Conservation (phyloP, 2,329 filamentous ascomycete genomes). For the Aspergillus proliferans region DNA sequence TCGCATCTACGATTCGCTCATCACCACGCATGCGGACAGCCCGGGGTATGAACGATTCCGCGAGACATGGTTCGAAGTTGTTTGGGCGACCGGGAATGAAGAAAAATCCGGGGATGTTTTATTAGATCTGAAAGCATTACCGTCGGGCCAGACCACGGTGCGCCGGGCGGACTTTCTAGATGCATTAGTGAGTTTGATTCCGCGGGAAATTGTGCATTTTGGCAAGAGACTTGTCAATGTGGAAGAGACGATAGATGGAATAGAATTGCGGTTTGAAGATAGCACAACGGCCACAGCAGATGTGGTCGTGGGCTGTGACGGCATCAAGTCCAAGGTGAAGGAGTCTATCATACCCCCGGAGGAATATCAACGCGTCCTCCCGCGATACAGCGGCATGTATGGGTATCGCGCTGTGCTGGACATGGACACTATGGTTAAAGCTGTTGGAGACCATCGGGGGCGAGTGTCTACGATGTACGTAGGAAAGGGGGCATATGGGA, state of each 20-base stretch:
- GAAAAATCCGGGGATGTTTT: conserved; percentile 17
- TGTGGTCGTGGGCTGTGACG: conserved; percentile 33
- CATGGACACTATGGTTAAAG: conserved; percentile 27
- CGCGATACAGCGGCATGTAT: conserved; percentile 30
- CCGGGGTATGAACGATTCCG: conserved; percentile 23
- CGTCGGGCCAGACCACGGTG: conserved; percentile 27
- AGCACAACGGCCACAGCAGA: conserved; percentile 22
- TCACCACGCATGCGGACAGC: conserved; percentile 29
- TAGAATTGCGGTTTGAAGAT: conserved; percentile 26
- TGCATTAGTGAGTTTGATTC: conserved; percentile 26
- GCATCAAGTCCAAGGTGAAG: conserved; percentile 26
- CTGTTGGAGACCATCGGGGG: conserved; percentile 27
- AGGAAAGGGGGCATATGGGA: conserved; percentile 23
- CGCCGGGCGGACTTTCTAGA: conserved; percentile 29
- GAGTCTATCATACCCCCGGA: conserved; percentile 21
- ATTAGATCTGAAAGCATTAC: conserved; percentile 24
- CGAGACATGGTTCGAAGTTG: conserved; percentile 29
- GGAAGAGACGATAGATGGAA: conserved; percentile 7
- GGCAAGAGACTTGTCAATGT: conserved; percentile 25
- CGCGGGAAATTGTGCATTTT: conserved; percentile 24
- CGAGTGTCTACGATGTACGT: conserved; percentile 26
- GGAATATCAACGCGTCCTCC: conserved; percentile 10
- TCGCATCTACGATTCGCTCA: conserved; percentile 25
- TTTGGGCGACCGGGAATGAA: conserved; percentile 19
- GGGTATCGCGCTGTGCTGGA: conserved; percentile 30